These are phyloP conservation scores for Zhuliangozyma parablackwelliae DNA, from an alignment of 1,139 yeast genomes.

Conservation along the genomic window DNA sequence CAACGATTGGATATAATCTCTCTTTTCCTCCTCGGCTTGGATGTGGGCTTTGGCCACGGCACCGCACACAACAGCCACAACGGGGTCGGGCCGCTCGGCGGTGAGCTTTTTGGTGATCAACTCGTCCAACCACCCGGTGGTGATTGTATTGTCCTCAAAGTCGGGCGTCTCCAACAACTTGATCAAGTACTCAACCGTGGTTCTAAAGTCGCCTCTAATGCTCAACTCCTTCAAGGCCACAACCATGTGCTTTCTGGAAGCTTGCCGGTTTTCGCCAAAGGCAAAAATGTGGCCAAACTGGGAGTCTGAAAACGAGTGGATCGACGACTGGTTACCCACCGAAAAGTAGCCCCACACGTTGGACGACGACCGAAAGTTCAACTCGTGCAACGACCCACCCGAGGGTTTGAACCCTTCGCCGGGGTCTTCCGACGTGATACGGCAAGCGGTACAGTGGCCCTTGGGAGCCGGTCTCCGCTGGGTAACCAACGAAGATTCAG, in stretches of 20 bases:
- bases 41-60: constrained; percentile 93
- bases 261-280: constrained; percentile 97
- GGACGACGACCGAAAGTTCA: constrained; percentile 93
- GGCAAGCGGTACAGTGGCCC: constrained; percentile 98
- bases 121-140: constrained; percentile 99
- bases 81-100: constrained; percentile 93
- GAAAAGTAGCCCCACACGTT: constrained; percentile 99
- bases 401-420: constrained; percentile 99
- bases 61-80: constrained; percentile 91
- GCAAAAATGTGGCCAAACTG: constrained; percentile 99
- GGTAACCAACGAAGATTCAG: constrained; percentile 63
- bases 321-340: constrained; percentile 93
- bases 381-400: constrained; percentile 92
- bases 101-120: constrained; percentile 88
- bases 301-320: constrained; percentile 95
- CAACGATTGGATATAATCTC: constrained; percentile 64
- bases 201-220: constrained; percentile 96
- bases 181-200: constrained; percentile 94
- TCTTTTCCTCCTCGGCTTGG: constrained; percentile 66
- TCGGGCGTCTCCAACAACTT: constrained; percentile 94
- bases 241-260: constrained; percentile 97
- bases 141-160: constrained; percentile 91
- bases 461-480: constrained; percentile 94
- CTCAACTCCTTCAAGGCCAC: constrained; percentile 95
- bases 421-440: constrained; percentile 98